Conservation (phyloP, 2,329 filamentous ascomycete species). For the Aspergillus ibericus region DNA sequence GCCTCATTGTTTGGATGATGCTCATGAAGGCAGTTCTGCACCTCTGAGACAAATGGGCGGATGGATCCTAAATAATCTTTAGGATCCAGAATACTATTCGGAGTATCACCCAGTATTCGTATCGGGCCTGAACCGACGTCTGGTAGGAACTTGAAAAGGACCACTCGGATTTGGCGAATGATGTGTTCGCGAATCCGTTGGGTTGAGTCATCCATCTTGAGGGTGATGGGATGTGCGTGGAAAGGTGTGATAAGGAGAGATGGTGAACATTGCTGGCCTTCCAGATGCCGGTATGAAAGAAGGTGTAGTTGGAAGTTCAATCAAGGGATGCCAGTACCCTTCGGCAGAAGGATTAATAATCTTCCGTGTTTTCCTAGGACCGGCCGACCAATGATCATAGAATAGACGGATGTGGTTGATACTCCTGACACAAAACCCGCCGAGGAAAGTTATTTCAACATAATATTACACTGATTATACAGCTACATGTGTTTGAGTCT, state of each 20-base stretch:
- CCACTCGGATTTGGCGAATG: not conserved
- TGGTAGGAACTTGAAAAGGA: not conserved
- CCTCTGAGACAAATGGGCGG: conserved; percentile 9
- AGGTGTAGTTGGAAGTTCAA: not conserved
- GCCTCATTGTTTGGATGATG: conserved; percentile 1
- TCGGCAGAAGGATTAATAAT: not conserved
- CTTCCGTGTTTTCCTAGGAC: not conserved
- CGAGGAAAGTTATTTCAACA: too few species aligned
- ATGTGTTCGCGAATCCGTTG: not conserved
- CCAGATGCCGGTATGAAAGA: not conserved
- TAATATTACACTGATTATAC: too few species aligned
- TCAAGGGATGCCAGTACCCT: not conserved
- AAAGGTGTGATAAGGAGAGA: not conserved
- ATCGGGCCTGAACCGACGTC: not conserved
- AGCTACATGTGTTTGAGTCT: too few species aligned
- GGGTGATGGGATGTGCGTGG: not conserved
- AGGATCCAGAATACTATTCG: conserved; percentile 14
- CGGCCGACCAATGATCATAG: too few species aligned
- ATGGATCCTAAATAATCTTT: conserved; percentile 13
- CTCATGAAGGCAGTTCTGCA: not conserved
- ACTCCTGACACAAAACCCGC: too few species aligned
- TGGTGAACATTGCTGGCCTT: too few species aligned
- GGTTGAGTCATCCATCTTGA: not conserved
- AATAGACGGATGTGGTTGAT: too few species aligned
- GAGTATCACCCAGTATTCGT: conserved; percentile 15